Conservation (phyloP, 192 early-diverging fungal genomes). For the Coemansia sp. region DNA sequence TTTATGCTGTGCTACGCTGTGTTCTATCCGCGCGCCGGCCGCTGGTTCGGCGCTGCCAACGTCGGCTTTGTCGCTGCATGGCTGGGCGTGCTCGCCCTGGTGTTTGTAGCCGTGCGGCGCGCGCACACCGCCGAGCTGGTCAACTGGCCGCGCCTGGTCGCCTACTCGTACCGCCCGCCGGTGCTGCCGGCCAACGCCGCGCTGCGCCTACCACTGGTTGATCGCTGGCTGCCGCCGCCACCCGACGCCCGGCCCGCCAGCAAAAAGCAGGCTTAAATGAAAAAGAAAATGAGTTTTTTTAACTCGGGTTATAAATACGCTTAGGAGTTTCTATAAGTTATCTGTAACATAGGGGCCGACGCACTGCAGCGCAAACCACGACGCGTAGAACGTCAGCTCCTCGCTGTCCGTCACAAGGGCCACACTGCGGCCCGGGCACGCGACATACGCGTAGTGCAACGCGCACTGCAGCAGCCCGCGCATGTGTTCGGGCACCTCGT, state of each 20-base stretch:
- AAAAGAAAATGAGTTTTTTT: too few species aligned
- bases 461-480: slow-evolving; percentile 20
- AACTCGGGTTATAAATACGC: too few species aligned
- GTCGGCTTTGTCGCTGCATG: slow-evolving; percentile 36
- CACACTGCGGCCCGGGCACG: background rate
- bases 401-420: slow-evolving; percentile 22
- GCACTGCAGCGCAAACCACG: slow-evolving; percentile 32
- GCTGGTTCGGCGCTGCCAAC: slow-evolving; percentile 38
- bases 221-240: slow-evolving; percentile 6
- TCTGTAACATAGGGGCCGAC: background rate
- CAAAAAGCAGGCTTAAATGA: slow-evolving; percentile 28
- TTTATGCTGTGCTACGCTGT: slow-evolving; percentile 54
- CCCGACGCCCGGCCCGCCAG: slow-evolving; percentile 23
- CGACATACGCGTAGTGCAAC: slow-evolving; percentile 8
- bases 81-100: slow-evolving; percentile 30
- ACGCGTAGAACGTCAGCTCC: slow-evolving; percentile 37
- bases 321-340: too few species aligned
- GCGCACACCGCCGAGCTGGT: slow-evolving; percentile 49
- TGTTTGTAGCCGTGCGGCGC: slow-evolving; percentile 26
- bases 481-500: slow-evolving; percentile 28
- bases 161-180: slow-evolving; percentile 38
- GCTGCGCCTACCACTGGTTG: slow-evolving; percentile 31
- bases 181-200: slow-evolving; percentile 34
- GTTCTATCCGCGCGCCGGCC: slow-evolving; percentile 46
- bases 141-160: slow-evolving; percentile 50